These are phyloP conservation scores for Pyricularia sp. DNA, from an alignment of 2,329 filamentous ascomycete genomes.

Conservation along the genomic window DNA sequence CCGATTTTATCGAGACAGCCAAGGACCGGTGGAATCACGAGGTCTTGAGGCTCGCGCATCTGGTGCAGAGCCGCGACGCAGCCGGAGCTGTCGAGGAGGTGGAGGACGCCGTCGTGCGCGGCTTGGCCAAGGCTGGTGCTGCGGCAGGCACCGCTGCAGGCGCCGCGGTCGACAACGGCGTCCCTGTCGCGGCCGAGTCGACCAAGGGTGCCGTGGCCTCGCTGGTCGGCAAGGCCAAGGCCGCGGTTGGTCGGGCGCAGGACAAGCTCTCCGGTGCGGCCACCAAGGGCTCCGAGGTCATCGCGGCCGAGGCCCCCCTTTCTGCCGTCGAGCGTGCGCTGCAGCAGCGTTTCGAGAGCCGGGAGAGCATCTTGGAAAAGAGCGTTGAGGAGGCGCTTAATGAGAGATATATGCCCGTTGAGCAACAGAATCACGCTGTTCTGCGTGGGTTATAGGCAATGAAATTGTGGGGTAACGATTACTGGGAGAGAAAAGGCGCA, in stretches of 20 bases:
- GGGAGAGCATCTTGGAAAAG: constrained; percentile 29
- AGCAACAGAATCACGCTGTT: constrained; percentile 33
- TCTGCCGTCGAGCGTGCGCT: constrained; percentile 38
- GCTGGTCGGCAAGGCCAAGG: constrained; percentile 23
- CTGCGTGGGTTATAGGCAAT: constrained; percentile 25
- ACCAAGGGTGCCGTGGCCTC: constrained; percentile 29
- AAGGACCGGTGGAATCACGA: constrained; percentile 76
- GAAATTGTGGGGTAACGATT: not conserved
- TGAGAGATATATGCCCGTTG: constrained; percentile 40
- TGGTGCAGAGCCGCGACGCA: constrained; percentile 42
- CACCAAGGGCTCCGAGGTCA: constrained; percentile 14
- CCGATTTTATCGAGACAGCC: constrained; percentile 52
- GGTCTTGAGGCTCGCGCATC: constrained; percentile 55
- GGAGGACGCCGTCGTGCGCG: constrained; percentile 10
- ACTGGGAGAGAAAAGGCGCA: not conserved
- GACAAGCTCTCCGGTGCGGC: constrained; percentile 22
- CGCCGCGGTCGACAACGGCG: constrained; percentile 15
- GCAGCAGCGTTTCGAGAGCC: constrained; percentile 40
- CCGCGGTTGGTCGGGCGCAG: constrained; percentile 24
- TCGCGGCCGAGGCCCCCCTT: constrained; percentile 17
- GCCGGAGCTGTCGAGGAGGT: constrained; percentile 21
- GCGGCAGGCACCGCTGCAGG: constrained; percentile 8
- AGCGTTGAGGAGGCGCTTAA: constrained; percentile 42
- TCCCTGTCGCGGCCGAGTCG: constrained; percentile 15
- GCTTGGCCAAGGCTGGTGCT: constrained; percentile 10